Conservation (phyloP, 805 yeast species). For the Suhomyces pyralidae region DNA sequence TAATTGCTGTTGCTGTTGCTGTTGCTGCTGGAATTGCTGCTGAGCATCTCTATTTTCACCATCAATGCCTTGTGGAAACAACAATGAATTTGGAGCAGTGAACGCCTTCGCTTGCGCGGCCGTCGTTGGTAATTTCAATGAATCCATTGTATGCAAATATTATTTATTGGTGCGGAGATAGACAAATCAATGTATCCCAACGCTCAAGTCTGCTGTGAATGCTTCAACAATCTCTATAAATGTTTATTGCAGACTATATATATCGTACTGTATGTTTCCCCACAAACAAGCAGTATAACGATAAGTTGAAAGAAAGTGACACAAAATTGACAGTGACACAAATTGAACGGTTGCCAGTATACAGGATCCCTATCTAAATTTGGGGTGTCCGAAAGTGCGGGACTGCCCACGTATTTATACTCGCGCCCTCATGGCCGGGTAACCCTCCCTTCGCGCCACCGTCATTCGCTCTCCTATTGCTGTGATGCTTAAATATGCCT, state of each 20-base stretch:
- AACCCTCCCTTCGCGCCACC: slow-evolving; percentile 8
- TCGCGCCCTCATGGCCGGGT: slow-evolving; percentile 19
- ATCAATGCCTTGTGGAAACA: slow-evolving; percentile 55
- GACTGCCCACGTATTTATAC: slow-evolving; percentile 22
- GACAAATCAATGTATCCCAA: slow-evolving; percentile 45
- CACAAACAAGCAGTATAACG: slow-evolving; percentile 2
- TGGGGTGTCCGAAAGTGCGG: slow-evolving; percentile 7
- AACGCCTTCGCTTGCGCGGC: slow-evolving; percentile 75
- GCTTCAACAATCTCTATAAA: slow-evolving; percentile 4
- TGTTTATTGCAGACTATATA: slow-evolving; percentile 8
- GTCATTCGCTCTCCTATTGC: slow-evolving; percentile 3
- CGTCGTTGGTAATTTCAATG: slow-evolving; percentile 70
- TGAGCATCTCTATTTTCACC: slow-evolving; percentile 14
- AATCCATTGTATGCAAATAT: slow-evolving; percentile 48
- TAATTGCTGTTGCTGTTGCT: background rate
- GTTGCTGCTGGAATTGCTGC: slow-evolving; percentile 5
- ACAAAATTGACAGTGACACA: slow-evolving; percentile 1
- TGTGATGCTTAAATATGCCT: background rate
- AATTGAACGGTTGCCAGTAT: slow-evolving; percentile 1
- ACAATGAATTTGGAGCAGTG: slow-evolving; percentile 61
- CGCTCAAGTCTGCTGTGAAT: slow-evolving; percentile 2
- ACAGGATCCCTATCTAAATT: slow-evolving; percentile 6
- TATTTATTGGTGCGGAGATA: slow-evolving; percentile 21
- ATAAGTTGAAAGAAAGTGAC: background rate
- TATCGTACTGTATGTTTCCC: slow-evolving; percentile 4